Evolutionary conservation across 768 basidiomycete species (phyloP).

Genomic region (Podaxis pistillaris): DNA sequence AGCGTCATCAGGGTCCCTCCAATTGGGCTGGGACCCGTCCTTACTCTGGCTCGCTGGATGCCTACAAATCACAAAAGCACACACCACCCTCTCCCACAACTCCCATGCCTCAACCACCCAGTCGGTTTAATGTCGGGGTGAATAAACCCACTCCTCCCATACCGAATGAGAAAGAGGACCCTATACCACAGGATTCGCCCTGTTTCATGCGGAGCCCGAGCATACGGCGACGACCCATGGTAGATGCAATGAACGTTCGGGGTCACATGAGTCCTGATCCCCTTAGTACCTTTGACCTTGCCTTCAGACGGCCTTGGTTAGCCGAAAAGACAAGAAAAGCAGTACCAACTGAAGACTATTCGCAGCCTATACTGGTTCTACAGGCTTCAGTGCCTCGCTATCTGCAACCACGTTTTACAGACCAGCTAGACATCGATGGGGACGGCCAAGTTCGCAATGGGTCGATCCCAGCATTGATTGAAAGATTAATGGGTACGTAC

Average conservation of each 20-base stretch:
- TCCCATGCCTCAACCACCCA: conserved; percentile 37
- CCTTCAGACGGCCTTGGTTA: conserved; percentile 19
- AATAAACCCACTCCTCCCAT: conserved; percentile 37
- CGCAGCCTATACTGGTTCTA: conserved; percentile 26
- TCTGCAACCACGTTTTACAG: conserved; percentile 54
- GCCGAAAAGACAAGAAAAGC: conserved; percentile 18
- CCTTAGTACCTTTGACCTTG: conserved; percentile 22
- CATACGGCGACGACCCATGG: conserved; percentile 35
- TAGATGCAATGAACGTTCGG: conserved; percentile 33
- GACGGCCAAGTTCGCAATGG: conserved; percentile 70
- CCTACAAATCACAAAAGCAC: conserved; percentile 19
- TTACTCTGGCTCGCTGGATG: conserved; percentile 11
- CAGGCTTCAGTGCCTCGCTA: conserved; percentile 49
- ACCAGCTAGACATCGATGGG: conserved; percentile 61
- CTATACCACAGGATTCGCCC: conserved; percentile 24
- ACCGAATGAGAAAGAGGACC: conserved; percentile 17
- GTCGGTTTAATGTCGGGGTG: conserved; percentile 17
- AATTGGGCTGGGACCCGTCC: neutral
- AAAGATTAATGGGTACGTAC: conserved; percentile 43
- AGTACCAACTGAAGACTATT: conserved; percentile 27
- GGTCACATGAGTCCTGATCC: conserved; percentile 29
- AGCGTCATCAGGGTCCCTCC: conserved; percentile 9
- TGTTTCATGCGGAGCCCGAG: conserved; percentile 28
- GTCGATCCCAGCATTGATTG: conserved; percentile 69
- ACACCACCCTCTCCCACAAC: conserved; percentile 38